Conservation (phyloP, 2,329 filamentous ascomycete genomes). For the Exophiala bonariae region DNA sequence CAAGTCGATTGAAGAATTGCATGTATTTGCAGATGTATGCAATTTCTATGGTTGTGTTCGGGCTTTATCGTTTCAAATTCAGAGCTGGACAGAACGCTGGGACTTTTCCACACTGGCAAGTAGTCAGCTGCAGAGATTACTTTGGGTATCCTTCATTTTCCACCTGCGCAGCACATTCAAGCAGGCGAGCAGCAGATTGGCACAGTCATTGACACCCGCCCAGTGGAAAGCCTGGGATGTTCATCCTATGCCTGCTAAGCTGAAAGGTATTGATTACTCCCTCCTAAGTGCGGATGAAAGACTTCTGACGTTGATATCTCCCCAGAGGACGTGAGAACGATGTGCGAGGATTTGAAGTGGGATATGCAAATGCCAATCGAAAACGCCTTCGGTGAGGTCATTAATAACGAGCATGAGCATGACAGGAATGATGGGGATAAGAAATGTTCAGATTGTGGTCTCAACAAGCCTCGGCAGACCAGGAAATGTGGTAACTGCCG, state of each 20-base stretch:
- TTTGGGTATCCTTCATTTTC: slow-evolving; percentile 9
- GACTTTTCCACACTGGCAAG: neutral
- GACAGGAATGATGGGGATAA: neutral
- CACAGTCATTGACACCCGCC: neutral
- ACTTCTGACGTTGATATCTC: neutral
- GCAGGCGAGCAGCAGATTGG: slow-evolving; percentile 1
- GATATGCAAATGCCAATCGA: slow-evolving; percentile 1
- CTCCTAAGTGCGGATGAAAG: neutral
- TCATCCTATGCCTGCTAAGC: slow-evolving; percentile 6
- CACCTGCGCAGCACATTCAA: slow-evolving; percentile 2
- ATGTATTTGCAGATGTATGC: slow-evolving; percentile 4
- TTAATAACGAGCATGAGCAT: neutral
- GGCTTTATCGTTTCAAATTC: slow-evolving; percentile 7
- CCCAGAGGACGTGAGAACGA: slow-evolving; percentile 3
- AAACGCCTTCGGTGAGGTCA: neutral
- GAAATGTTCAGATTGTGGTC: neutral
- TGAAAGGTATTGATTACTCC: slow-evolving; percentile 1
- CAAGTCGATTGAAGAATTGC: slow-evolving; percentile 1
- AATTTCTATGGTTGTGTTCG: slow-evolving; percentile 11
- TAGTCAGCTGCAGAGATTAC: slow-evolving; percentile 1
- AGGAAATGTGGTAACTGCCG: slow-evolving; percentile 8
- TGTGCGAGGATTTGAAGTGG: neutral
- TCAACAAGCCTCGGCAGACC: slow-evolving; percentile 1
- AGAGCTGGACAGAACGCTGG: slow-evolving; percentile 1
- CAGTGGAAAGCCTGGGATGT: slow-evolving; percentile 9